Evolutionary conservation across 805 yeast genomes (phyloP), one percentile per base, ranked within the genome.

Genomic region (Metschnikowia anglica): DNA sequence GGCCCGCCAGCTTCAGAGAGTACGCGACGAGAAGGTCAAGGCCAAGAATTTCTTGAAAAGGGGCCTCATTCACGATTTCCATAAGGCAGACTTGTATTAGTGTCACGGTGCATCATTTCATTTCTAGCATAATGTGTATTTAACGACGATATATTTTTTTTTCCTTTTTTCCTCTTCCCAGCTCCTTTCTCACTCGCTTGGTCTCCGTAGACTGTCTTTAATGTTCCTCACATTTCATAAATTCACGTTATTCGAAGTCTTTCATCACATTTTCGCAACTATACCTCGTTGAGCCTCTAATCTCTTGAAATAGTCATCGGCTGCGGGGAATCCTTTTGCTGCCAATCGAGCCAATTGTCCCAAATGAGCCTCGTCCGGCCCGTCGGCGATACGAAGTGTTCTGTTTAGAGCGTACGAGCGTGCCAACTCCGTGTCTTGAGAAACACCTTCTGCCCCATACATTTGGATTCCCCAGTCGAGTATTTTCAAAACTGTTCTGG

Each of bases 361-460:
- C 56, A 77, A 62, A 56, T 81, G 84, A 3, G 81, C 82, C 58
- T 80, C 85, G 63, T 80, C 85, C 2, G 86, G 86, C 10, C 85
- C 85, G 58, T 81, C 86, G 12, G 85, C 85, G 43, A 80, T 76
- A 48, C 85, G 64, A 43, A 80, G 68, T 33, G 81, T 77, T 57
- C 86, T 68, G 35, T 73, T 65, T 43, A 61, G 59, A 18, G 78
- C 76, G 61, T 74, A 81, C 60, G 73, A 59, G 44, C 73, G 60
- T 2, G 85, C 79, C 56, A 81, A 63, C 39, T 76, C 80, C 8
- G 80, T 74, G 49, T 81, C 85, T 57, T 79, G 80, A 31, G 79
- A 73, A 8, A 80, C 74, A 41, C 85, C 85, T 55, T 77, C 83
- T 20, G 81, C 85, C 12, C 86, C 87, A 62, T 66, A 76, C 57